phyloP scores from a whole-genome alignment of 371 early-diverging fungal species.

The Mucor indicus region DNA sequence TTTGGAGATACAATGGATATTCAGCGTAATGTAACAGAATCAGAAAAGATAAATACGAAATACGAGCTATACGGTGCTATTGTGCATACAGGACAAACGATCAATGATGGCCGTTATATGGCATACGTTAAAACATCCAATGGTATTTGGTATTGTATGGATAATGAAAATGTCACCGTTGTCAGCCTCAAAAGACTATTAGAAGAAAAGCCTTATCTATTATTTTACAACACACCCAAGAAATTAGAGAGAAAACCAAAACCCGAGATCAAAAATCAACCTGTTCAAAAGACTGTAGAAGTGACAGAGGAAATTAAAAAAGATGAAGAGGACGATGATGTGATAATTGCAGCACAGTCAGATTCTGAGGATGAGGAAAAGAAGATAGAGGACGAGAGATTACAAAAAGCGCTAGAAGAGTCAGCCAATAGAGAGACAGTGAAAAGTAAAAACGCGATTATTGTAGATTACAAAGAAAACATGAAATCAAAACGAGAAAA shows the following conservation, averaged over 20 bases:
- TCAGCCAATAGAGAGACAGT: conserved; percentile 34
- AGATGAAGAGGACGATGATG: conserved; percentile 14
- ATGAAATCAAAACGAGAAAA: conserved; percentile 55
- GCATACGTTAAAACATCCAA: conserved; percentile 76
- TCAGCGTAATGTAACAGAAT: conserved; percentile 27
- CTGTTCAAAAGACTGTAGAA: conserved; percentile 10
- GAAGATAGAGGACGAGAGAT: conserved; percentile 20
- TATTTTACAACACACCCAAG: conserved; percentile 66
- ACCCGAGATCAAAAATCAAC: conserved; percentile 21
- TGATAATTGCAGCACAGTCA: neutral
- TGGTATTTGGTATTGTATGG: conserved; percentile 83
- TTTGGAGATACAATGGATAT: conserved; percentile 48
- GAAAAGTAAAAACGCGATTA: conserved; percentile 36
- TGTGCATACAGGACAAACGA: conserved; percentile 74
- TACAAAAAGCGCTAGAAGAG: conserved; percentile 31
- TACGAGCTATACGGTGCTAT: conserved; percentile 76
- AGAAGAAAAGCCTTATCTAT: conserved; percentile 72
- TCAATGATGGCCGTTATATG: conserved; percentile 80
- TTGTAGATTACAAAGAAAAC: conserved; percentile 48
- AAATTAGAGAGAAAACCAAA: no score
- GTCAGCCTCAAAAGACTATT: conserved; percentile 74
- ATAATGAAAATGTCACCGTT: conserved; percentile 70
- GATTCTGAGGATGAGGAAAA: conserved; percentile 26
- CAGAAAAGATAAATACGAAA: conserved; percentile 25
- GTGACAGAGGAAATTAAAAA: conserved; percentile 1